Base-by-base conservation (phyloP, 1,139 yeast species). In the Taphrina wiesneri region DNA sequence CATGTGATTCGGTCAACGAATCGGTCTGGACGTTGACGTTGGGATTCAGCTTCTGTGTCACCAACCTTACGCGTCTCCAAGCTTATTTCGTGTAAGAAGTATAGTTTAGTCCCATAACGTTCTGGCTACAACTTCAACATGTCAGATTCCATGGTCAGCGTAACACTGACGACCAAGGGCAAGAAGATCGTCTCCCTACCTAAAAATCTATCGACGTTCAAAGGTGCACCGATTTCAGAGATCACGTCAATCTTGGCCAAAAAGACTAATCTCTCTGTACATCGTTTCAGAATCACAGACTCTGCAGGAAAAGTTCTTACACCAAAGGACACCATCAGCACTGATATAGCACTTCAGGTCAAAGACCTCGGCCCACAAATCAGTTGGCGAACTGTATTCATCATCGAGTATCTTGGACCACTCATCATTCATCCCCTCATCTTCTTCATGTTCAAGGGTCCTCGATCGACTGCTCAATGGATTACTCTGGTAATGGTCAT, bases 281-380 rank as follows among this genome's bases (percentile, higher is more conserved):
- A 72, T 68, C 75, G 80, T 17, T 66, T 78, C 45, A 73, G 80
- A 25, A 67, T 78, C 52, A 73, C 78, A 32, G 70, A 76, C 41
- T 74, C 74, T 39, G 69, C 73, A 15, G 63, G 65, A 21, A 61
- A 52, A 34, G 56, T 54, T 3, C 66, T 65, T 39, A 74, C 71
- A 41, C 76, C 74, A 36, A 70, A 71, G 4, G 73, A 71, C 61
- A 72, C 70, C 68, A 71, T 72, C 23, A 67, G 56, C 23, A 64
- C 66, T 9, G 71, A 69, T 19, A 67, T 69, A 53, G 67, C 69
- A 6, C 36, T 78, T 81, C 83, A 77, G 69, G 89, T 87, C 67
- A 91, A 92, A 75, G 98, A 92, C 73, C 81, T 93, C 70, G 99
- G 98, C 23, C 95, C 96, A 0, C 99, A 93, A 78, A 84, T 93